Base-by-base conservation (phyloP, 768 basidiomycete species). In the Panaeolus papilionaceus region DNA sequence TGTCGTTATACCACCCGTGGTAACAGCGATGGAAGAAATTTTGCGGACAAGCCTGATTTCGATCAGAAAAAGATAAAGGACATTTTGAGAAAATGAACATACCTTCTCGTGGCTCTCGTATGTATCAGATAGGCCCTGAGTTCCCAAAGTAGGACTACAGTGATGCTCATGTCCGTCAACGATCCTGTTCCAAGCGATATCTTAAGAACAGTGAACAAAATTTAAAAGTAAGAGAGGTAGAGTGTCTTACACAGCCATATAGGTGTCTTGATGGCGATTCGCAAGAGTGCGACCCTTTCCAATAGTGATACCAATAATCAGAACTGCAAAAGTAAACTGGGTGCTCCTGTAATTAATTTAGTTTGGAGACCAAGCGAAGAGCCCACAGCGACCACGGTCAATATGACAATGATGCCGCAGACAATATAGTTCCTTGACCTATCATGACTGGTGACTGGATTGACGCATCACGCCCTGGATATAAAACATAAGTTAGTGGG, bases 271-370 rank as follows among this genome's bases (percentile, higher is more conserved):
- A 58, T 58, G 6, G 26, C 54, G 54, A 16, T 26, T 58, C 1
- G 26, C 11, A 11, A 58, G 28, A 11, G 54, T 58, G 14, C 54
- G 54, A 16, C 14, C 14, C 54, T 18, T 58, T 11, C 11, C 26
- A 14, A 58, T 16, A 12, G 54, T 58, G 4, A 58, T 37, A 33
- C 28, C 28, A 33, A 33, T 33, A 4, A 33, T 33, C 28, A 33
- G 28, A 33, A 58, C n/a, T 14, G 54, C 54, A 58, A 58, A 58
- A 16, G 28, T 37, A 14, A 58, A 58, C 54, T 58, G 28, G 28
- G 28, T 33, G 28, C 4, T 33, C 28, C 28, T 33, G 28, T 33
- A 4, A 33, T 33, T 33, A 33, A 33, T 33, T 33, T 33, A 4
- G 4, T 33, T 33, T 33, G 28, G 28, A 33, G 28, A 2, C 28